These are phyloP conservation scores for Proliferodiscus dingleyae DNA, from an alignment of 2,329 filamentous ascomycete species.

Conservation along the genomic window DNA sequence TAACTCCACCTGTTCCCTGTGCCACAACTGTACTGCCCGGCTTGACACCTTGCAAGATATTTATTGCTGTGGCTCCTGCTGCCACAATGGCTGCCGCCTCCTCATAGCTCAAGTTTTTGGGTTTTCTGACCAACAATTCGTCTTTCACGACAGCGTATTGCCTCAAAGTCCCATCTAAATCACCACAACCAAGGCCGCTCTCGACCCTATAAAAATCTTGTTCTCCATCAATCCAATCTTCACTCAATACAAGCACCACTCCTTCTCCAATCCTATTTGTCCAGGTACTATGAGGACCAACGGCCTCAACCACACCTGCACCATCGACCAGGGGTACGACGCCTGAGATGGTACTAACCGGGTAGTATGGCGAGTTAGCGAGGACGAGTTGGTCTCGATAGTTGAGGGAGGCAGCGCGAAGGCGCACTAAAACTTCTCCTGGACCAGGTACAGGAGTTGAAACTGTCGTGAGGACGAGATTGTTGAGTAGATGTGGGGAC, in stretches of 20 bases:
- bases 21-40: slow-evolving; percentile 42
- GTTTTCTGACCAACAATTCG: slow-evolving; percentile 47
- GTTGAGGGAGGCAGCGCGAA: slow-evolving; percentile 18
- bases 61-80: slow-evolving; percentile 55
- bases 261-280: slow-evolving; percentile 52
- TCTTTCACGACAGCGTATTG: slow-evolving; percentile 55
- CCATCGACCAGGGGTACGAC: slow-evolving; percentile 62
- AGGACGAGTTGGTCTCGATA: slow-evolving; percentile 16
- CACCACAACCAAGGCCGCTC: slow-evolving; percentile 52
- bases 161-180: slow-evolving; percentile 47
- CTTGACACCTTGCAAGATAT: slow-evolving; percentile 45
- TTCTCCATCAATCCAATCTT: slow-evolving; percentile 34
- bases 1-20: slow-evolving; percentile 50
- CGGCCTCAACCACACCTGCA: slow-evolving; percentile 54
- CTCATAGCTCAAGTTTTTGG: slow-evolving; percentile 51
- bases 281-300: slow-evolving; percentile 39
- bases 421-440: slow-evolving; percentile 11
- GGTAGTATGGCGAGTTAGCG: slow-evolving; percentile 15
- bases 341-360: neutral
- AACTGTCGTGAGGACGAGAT: slow-evolving; percentile 1
- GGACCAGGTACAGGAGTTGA: slow-evolving; percentile 9
- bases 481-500: slow-evolving; percentile 7
- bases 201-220: slow-evolving; percentile 23
- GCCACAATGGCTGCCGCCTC: slow-evolving; percentile 57
- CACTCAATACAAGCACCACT: slow-evolving; percentile 60